phyloP scores from a whole-genome alignment of 2,329 filamentous ascomycete species.

The Aphanoascus verrucosus region DNA sequence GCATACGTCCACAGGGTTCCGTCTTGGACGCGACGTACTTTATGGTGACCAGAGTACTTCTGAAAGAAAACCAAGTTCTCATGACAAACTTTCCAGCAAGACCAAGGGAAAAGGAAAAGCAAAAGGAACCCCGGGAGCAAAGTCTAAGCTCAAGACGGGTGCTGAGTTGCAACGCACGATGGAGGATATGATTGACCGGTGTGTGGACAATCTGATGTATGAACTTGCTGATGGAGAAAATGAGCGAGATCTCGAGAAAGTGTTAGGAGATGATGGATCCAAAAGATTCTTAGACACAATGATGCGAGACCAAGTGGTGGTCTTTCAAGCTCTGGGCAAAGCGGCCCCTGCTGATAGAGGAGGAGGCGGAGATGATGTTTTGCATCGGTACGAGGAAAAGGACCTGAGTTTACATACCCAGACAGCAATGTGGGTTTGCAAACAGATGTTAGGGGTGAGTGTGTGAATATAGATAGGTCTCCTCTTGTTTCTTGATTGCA shows the following conservation, averaged over 20 bases:
- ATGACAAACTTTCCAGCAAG: neutral
- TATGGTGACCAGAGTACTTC: slow-evolving; percentile 19
- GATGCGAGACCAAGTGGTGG: slow-evolving; percentile 49
- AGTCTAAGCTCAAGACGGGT: neutral
- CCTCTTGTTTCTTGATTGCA: no score
- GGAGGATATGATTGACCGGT: slow-evolving; percentile 33
- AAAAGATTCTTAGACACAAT: slow-evolving; percentile 42
- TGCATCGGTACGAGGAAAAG: slow-evolving; percentile 13
- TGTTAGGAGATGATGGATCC: neutral
- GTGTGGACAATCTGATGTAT: slow-evolving; percentile 35
- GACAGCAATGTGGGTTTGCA: slow-evolving; percentile 38
- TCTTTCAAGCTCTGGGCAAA: slow-evolving; percentile 47
- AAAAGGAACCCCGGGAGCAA: no score
- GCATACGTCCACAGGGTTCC: slow-evolving; percentile 38
- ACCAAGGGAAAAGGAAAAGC: slow-evolving; percentile 10
- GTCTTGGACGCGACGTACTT: slow-evolving; percentile 43
- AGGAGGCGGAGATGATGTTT: slow-evolving; percentile 10
- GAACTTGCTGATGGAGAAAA: slow-evolving; percentile 36
- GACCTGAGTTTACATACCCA: slow-evolving; percentile 31
- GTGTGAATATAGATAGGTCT: neutral
- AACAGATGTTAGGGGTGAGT: slow-evolving; percentile 26
- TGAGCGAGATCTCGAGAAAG: neutral
- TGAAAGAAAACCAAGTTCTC: slow-evolving; percentile 8
- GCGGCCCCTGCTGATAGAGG: slow-evolving; percentile 10
- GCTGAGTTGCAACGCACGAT: slow-evolving; percentile 21